These are phyloP conservation scores for Escallonia rubra DNA, from an alignment of 129 eudicot genomes.

Conservation along the genomic window DNA sequence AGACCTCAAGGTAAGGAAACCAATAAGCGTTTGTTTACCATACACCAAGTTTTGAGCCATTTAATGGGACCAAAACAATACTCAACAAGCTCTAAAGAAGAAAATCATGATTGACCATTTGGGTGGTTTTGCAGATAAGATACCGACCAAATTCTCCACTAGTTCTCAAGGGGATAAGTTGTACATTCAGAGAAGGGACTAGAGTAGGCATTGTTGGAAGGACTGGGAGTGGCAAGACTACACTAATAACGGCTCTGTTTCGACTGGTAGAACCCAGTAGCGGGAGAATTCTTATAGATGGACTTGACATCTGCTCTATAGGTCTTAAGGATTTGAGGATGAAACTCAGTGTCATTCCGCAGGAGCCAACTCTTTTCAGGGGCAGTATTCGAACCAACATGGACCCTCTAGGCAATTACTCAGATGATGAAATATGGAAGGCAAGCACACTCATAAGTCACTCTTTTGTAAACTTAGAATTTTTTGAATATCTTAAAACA, in stretches of 20 bases:
- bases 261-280: conserved; percentile 68
- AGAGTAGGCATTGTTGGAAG: conserved; percentile 89
- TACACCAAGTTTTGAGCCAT: not conserved
- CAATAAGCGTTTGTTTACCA: not conserved
- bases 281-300: conserved; percentile 61
- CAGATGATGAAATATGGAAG: conserved; percentile 85
- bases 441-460: conserved; percentile 14
- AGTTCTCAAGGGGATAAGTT: conserved; percentile 78
- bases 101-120: not conserved
- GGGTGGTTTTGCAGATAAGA: conserved; percentile 39
- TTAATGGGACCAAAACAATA: not conserved
- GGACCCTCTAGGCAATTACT: conserved; percentile 66
- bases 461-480: not conserved
- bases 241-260: conserved; percentile 67
- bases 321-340: conserved; percentile 75
- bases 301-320: conserved; percentile 55
- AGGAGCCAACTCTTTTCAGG: conserved; percentile 82
- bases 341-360: conserved; percentile 86
- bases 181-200: conserved; percentile 72
- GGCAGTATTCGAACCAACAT: conserved; percentile 71
- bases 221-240: conserved; percentile 94
- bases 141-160: conserved; percentile 82
- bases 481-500: not conserved
- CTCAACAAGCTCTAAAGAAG: too few species aligned
- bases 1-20: conserved; percentile 52